Base-by-base conservation (phyloP, 306 rosid species). In the Cercis canadensis region DNA sequence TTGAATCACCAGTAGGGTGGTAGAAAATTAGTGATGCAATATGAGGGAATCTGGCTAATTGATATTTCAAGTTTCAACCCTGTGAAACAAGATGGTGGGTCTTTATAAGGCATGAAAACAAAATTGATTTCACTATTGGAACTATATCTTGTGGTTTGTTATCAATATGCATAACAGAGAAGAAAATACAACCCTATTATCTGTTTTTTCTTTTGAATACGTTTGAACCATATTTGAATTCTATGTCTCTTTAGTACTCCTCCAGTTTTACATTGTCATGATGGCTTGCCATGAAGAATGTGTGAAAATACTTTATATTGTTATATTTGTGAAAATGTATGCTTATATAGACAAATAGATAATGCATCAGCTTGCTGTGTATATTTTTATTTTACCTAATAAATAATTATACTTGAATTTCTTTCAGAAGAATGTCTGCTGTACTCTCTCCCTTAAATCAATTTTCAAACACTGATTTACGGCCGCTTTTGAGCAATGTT, bases 351-450 rank as follows among this genome's bases (percentile, higher is more conserved):
- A 12, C 21, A 7, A 4, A 11, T 2, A 50, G 11, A 13, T 57
- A 8, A 13, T 57, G 56, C 45, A 21, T 51, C 21, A 12, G 29
- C 24, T 57, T 78, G 43, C 19, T 73, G 36, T 63, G 8, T 44
- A 46, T 19, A 14, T n/a, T 55, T 47, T 66, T 3, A 37, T 11
- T 64, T 53, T 15, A 57, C 54, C 53, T 74, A 32, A 40, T 52
- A 15, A 69, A 62, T 50, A 8, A 70, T 53, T 69, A 36, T 46
- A 39, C 76, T 51, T 75, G 62, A 56, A 43, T 59, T 66, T 83
- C 31, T 60, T 49, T 64, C 82, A 87, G 92, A 84, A 79, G 73
- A 69, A 78, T 85, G 65, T 70, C 75, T 14, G 41, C 76, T 76
- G 70, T 71, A 58, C 57, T 57, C 41, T 62, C 67, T 46, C 46